These are phyloP conservation scores for Flaveria linearis DNA, from an alignment of 129 eudicot species.

Conservation along the genomic window DNA sequence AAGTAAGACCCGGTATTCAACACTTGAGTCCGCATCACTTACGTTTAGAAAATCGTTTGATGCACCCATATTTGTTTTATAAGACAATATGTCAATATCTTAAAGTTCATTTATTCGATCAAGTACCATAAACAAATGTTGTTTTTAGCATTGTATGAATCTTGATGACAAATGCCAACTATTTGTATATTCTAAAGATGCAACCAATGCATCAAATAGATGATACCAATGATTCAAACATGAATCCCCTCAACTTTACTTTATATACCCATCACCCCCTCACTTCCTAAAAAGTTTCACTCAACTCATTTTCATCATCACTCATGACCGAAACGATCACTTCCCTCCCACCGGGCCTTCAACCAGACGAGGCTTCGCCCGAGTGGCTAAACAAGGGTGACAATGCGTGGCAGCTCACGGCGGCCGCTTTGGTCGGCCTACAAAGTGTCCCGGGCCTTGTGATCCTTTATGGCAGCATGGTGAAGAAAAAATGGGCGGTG, in stretches of 20 bases:
- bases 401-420: constrained; percentile 63
- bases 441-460: constrained; percentile 88
- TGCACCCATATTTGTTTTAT: no score
- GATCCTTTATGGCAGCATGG: constrained; percentile 82
- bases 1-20: no score
- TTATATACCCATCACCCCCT: constrained; percentile 28
- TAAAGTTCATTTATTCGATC: neutral
- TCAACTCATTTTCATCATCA: neutral
- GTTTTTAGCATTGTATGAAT: constrained; percentile 37
- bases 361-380: constrained; percentile 44
- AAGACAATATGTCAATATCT: neutral
- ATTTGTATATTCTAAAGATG: constrained; percentile 32
- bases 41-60: no score
- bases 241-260: constrained; percentile 18
- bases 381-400: constrained; percentile 78
- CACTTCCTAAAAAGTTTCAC: constrained; percentile 17
- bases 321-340: constrained; percentile 20
- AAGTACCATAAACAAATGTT: neutral
- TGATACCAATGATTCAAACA: constrained; percentile 40
- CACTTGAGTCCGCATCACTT: no score
- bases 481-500: constrained; percentile 85
- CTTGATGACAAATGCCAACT: constrained; percentile 43
- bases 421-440: constrained; percentile 73
- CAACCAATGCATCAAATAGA: constrained; percentile 32
- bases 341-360: constrained; percentile 40